Evolutionary conservation across 2,329 filamentous ascomycete genomes (phyloP), one percentile per base, ranked within the genome.

Genomic region (Didymella sp.): DNA sequence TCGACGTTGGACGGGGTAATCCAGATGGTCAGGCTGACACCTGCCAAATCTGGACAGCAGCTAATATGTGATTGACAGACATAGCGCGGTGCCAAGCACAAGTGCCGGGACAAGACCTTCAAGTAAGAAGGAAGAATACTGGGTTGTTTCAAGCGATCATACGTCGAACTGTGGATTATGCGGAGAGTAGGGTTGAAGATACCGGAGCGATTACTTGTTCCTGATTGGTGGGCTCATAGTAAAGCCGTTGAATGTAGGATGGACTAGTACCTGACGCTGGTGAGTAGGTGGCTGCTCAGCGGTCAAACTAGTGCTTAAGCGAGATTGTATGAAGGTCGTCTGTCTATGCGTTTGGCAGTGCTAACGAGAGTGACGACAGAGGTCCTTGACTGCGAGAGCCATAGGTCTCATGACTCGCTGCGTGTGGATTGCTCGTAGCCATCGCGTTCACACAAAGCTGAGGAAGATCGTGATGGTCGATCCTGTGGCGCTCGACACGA

Each of bases 1-100:
- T 47, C 33, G 35, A 46, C 15, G 28, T 55, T 12, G 35, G 44
- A 13, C 46, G 28, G 24, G 21, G 42, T 55, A 24, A 44, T 30
- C n/a, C 51, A 45, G 48, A 47, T 52, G 51, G 47, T 46, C 51
- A 52, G 33, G 43, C 52, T 59, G 30, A 51, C 57, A 59, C 57
- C 57, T 59, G 51, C 57, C 57, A 27, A 22, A 51, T 59, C 9
- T 3, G 38, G 57, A 51, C 27, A 44, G 37, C 21, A 35, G 6
- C 42, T 53, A 48, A 59, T 48, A 41, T 48, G 24, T 19, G 30
- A 52, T 51, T 11, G 15, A 27, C 51, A 53, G 37, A 46, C 51
- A 45, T 56, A 27, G 40, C 8, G 25, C 30, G 25, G 22, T 40
- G 52, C 52, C 51, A 59, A 56, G 57, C 17, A 3, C 24, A 56